These are phyloP conservation scores for Loxodes magnus DNA, from an alignment of 73 alveolate species.

Conservation along the genomic window DNA sequence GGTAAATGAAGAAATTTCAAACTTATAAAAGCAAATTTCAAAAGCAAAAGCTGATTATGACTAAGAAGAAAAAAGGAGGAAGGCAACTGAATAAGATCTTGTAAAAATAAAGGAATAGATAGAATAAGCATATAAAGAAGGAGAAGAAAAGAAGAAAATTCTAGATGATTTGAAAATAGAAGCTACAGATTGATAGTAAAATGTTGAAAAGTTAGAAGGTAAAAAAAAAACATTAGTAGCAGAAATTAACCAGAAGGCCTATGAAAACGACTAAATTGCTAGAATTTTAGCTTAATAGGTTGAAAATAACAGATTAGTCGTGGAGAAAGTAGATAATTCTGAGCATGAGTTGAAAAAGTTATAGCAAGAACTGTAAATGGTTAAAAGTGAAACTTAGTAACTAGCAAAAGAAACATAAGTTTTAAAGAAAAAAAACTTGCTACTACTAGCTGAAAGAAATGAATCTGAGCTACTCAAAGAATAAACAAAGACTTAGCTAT, in stretches of 20 bases:
- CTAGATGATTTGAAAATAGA: slow-evolving; percentile 7
- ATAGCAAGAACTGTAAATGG: slow-evolving; percentile 6
- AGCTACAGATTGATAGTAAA: background rate
- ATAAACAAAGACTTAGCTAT: slow-evolving; percentile 8
- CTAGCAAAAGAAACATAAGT: slow-evolving; percentile 19
- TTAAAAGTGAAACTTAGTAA: slow-evolving; percentile 4
- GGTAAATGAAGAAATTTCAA: background rate
- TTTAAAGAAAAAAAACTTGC: slow-evolving; percentile 22
- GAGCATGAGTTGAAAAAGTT: slow-evolving; percentile 11
- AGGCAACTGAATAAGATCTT: background rate
- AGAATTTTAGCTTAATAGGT: background rate
- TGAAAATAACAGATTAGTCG: too few relatives aligned
- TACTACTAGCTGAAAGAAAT: slow-evolving; percentile 20
- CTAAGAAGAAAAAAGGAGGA: slow-evolving; percentile 14
- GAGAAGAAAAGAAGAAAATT: too few relatives aligned
- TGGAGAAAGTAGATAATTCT: background rate
- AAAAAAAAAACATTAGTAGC: too few relatives aligned
- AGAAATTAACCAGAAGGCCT: too few relatives aligned
- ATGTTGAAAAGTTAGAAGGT: slow-evolving; percentile 17
- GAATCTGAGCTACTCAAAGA: slow-evolving; percentile 27
- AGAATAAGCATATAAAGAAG: too few relatives aligned
- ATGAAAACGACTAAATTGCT: background rate
- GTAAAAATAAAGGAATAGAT: too few relatives aligned
- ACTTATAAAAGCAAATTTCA: too few relatives aligned
- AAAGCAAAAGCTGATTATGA: slow-evolving; percentile 8